phyloP scores from a whole-genome alignment of 176 grass and related monocot genomes.

The Hordeum marinum region DNA sequence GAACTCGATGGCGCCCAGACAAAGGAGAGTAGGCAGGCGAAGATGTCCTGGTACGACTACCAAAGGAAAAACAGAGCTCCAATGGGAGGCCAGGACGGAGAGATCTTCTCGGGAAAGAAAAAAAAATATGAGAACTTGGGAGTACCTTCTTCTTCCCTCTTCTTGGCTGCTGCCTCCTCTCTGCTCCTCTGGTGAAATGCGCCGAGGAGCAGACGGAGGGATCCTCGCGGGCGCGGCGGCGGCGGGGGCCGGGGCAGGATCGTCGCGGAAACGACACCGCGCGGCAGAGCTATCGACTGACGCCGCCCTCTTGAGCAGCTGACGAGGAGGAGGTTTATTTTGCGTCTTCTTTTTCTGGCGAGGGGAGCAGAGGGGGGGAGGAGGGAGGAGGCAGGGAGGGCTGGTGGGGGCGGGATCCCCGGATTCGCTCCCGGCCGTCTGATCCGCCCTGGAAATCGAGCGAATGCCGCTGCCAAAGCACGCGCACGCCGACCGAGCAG shows the following conservation, averaged over 20 bases:
- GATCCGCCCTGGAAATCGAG: conserved; percentile 39
- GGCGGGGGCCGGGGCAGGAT: not conserved
- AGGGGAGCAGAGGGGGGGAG: not conserved
- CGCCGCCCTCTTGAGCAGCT: conserved; percentile 6
- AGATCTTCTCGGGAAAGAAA: not conserved
- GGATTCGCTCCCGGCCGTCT: conserved; percentile 51
- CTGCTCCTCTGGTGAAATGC: not conserved
- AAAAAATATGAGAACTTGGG: not conserved
- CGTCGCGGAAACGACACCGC: conserved; percentile 4
- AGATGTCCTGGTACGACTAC: too few species aligned
- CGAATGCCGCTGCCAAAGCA: not conserved
- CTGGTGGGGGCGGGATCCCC: not conserved
- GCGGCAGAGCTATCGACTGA: not conserved
- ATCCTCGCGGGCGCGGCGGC: not conserved
- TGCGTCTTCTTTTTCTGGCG: not conserved
- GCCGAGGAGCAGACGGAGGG: not conserved
- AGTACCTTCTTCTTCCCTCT: conserved; percentile 3
- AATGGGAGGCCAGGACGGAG: not conserved
- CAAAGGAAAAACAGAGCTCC: not conserved
- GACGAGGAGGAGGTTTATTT: conserved; percentile 20
- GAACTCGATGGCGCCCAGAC: not conserved
- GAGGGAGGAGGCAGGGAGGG: not conserved
- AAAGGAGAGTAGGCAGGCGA: not conserved
- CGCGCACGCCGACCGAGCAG: conserved; percentile 11
- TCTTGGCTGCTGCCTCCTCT: not conserved